These are phyloP conservation scores for Gaultheria prostrata DNA, from an alignment of 148 eudicot species.

Conservation along the genomic window DNA sequence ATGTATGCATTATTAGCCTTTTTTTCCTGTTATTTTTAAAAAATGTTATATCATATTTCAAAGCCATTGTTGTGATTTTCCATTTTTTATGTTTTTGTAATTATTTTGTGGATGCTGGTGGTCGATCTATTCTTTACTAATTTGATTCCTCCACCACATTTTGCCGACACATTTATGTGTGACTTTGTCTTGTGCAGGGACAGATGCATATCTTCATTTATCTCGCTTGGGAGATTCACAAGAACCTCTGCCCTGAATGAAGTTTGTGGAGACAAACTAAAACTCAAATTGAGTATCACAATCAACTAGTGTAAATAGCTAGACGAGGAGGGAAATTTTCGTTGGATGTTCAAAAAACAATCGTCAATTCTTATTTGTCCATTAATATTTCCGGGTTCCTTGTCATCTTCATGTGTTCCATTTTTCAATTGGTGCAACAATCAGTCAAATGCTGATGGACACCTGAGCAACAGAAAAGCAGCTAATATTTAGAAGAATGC, in stretches of 20 bases:
- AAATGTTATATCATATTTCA: not conserved
- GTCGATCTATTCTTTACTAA: not conserved
- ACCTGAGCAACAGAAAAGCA: not conserved
- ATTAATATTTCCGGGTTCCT: not conserved
- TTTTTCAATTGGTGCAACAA: not conserved
- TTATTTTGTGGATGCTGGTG: not conserved
- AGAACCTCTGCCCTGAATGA: slow-evolving; percentile 73
- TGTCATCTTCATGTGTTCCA: not conserved
- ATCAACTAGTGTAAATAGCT: slow-evolving; percentile 6
- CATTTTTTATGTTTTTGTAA: not conserved
- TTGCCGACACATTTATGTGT: not conserved
- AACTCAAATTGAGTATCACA: slow-evolving; percentile 6
- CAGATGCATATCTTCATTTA: slow-evolving; percentile 95
- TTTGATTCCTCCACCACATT: not conserved
- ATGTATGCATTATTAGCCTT: not conserved
- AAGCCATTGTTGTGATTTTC: not conserved
- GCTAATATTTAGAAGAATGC: not conserved
- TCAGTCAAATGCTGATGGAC: not conserved
- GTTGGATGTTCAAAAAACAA: not conserved
- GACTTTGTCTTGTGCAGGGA: slow-evolving; percentile 46
- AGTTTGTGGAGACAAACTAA: not conserved
- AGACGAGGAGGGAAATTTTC: not conserved
- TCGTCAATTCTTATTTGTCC: not conserved
- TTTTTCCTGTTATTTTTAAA: not conserved
- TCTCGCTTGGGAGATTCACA: slow-evolving; percentile 95